phyloP scores from a whole-genome alignment of 305 asterid genomes.

The Euphrasia arctica region DNA sequence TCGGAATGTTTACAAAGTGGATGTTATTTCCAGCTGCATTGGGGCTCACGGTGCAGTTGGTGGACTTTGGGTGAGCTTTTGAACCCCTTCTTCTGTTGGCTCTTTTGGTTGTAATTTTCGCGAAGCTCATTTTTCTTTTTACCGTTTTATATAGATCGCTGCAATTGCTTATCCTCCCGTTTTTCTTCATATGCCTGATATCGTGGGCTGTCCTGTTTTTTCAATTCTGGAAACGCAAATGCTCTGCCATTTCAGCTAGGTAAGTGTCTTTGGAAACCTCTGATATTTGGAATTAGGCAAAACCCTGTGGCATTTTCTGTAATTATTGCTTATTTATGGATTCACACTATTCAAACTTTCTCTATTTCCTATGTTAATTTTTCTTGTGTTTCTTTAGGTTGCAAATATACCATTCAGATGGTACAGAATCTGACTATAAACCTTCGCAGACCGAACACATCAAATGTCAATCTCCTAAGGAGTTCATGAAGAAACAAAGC shows the following conservation, averaged over 20 bases:
- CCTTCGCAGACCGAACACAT: slow-evolving; percentile 34
- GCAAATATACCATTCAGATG: slow-evolving; percentile 57
- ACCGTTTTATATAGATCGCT: slow-evolving; percentile 45
- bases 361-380: not conserved
- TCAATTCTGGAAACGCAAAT: slow-evolving; percentile 97
- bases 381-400: slow-evolving; percentile 43
- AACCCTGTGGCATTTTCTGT: too few species aligned
- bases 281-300: too few species aligned
- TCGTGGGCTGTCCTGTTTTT: slow-evolving; percentile 87
- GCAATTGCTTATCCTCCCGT: slow-evolving; percentile 77
- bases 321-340: too few species aligned
- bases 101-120: too few species aligned
- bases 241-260: slow-evolving; percentile 66
- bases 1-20: slow-evolving; percentile 96
- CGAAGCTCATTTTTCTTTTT: slow-evolving; percentile 21
- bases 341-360: too few species aligned
- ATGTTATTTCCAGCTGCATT: slow-evolving; percentile 84
- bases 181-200: slow-evolving; percentile 70
- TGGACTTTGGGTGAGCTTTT: slow-evolving; percentile 71
- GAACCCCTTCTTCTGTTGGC: too few species aligned
- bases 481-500: slow-evolving; percentile 50
- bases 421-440: slow-evolving; percentile 50
- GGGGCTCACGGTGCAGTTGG: slow-evolving; percentile 69
- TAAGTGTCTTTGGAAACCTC: slow-evolving; percentile 21
- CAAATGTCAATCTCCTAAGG: slow-evolving; percentile 42